phyloP scores from a whole-genome alignment of 106 monocot genomes.

The Dendrobium officinale region DNA sequence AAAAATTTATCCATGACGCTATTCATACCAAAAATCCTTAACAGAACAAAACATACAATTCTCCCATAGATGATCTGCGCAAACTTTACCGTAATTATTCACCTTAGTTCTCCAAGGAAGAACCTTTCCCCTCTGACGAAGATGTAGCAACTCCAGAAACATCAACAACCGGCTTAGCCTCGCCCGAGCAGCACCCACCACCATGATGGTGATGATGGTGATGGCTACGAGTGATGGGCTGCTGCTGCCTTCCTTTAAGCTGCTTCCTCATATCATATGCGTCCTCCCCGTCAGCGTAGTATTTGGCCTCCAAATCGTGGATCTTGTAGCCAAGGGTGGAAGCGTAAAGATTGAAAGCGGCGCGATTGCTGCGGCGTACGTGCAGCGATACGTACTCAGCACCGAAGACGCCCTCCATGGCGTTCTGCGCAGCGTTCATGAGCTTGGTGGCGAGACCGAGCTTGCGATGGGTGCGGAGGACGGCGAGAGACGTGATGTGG shows the following conservation, averaged over 20 bases:
- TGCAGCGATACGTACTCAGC: conserved; percentile 61
- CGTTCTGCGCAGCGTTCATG: conserved; percentile 69
- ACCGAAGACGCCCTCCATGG: conserved; percentile 58
- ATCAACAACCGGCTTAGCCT: background rate
- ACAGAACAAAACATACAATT: background rate
- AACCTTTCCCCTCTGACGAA: conserved; percentile 1
- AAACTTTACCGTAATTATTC: background rate
- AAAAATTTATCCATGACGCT: background rate
- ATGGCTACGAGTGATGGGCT: conserved; percentile 1
- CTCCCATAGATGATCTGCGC: background rate
- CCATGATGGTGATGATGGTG: conserved; percentile 16
- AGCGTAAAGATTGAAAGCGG: conserved; percentile 59
- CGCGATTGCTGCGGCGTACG: conserved; percentile 60
- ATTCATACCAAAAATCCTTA: background rate
- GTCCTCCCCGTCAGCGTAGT: conserved; percentile 74
- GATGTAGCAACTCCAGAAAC: background rate
- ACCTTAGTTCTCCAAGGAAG: conserved; percentile 4
- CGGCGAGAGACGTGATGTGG: conserved; percentile 71
- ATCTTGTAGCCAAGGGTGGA: conserved; percentile 50
- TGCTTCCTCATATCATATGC: conserved; percentile 74
- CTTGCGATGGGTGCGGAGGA: conserved; percentile 63
- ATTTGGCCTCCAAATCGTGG: conserved; percentile 66
- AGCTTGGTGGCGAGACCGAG: conserved; percentile 69
- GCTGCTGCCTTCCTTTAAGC: conserved; percentile 26
- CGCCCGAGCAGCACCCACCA: conserved; percentile 20